A percentile compares a stretch with the other conserved stretches of the same genome.
Evolutionary conservation across 495 filamentous ascomycete genomes (phyloP).

Genomic region (Parmelia sp.): DNA sequence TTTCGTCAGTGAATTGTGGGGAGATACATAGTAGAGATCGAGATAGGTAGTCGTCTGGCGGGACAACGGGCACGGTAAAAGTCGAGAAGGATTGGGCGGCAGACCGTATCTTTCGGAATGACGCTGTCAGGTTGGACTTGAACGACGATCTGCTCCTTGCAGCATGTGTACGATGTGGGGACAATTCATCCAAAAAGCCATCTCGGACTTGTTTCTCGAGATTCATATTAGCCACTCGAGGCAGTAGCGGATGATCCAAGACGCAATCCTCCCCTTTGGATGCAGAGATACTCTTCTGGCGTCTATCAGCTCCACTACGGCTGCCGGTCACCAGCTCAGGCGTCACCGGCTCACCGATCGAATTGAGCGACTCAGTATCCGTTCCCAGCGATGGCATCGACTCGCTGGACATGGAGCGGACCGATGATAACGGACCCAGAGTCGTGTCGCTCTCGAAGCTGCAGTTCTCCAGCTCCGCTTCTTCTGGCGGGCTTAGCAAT

Average conservation of each 20-base stretch:
- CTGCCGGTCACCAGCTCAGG: slow-evolving; percentile 36
- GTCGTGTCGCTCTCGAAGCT: slow-evolving; percentile 36
- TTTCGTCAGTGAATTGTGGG: slow-evolving; percentile 81
- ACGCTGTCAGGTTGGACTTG: slow-evolving; percentile 93
- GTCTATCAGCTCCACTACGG: slow-evolving; percentile 38
- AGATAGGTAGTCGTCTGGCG: slow-evolving; percentile 82
- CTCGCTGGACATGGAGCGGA: slow-evolving; percentile 51
- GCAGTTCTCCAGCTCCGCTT: slow-evolving; percentile 33
- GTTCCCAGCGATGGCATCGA: slow-evolving; percentile 57
- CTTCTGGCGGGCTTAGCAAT: slow-evolving; percentile 43
- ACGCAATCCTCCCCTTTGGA: slow-evolving; percentile 44
- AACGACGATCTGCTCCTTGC: slow-evolving; percentile 53
- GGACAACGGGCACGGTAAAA: slow-evolving; percentile 55
- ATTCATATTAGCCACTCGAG: slow-evolving; percentile 32
- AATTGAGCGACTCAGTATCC: slow-evolving; percentile 42
- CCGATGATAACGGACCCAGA: slow-evolving; percentile 38
- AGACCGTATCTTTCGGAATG: slow-evolving; percentile 75
- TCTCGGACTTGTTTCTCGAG: slow-evolving; percentile 16
- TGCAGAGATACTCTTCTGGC: slow-evolving; percentile 38
- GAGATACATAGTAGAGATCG: slow-evolving; percentile 73
- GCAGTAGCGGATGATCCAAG: slow-evolving; percentile 51
- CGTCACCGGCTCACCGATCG: slow-evolving; percentile 36
- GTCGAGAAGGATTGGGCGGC: slow-evolving; percentile 79
- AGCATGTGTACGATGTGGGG: slow-evolving; percentile 19
- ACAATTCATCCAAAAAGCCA: not conserved